Conservation (phyloP, 2,329 filamentous ascomycete genomes). For the Cylindrodendrum hubeiense region DNA sequence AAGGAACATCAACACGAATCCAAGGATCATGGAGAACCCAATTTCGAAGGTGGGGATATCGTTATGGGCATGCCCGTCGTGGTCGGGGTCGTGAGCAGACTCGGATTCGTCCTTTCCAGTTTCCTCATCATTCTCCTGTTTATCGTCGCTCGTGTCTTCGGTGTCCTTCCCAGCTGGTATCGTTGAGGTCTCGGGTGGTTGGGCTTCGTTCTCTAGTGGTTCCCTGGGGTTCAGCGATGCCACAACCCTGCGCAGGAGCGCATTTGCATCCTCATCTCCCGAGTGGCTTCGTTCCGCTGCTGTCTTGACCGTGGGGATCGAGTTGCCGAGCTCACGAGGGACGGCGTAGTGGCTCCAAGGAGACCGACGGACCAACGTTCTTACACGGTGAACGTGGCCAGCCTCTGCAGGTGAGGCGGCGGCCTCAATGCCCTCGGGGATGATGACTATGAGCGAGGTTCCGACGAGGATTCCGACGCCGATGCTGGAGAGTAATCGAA, state of each 20-base stretch:
- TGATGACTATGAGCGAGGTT: constrained; percentile 95
- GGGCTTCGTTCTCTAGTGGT: constrained; percentile 29
- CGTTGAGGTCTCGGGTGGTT: constrained; percentile 27
- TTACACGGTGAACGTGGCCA: constrained; percentile 52
- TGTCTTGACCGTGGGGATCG: constrained; percentile 36
- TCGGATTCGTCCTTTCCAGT: constrained; percentile 44
- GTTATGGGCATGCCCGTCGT: constrained; percentile 48
- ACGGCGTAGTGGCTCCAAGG: constrained; percentile 46
- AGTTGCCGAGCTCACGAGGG: constrained; percentile 40
- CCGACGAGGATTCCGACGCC: constrained; percentile 95
- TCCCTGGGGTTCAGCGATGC: constrained; percentile 18
- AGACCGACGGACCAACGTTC: constrained; percentile 48
- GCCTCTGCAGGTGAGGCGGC: constrained; percentile 72
- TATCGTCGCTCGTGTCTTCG: constrained; percentile 17
- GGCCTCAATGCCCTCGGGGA: constrained; percentile 95
- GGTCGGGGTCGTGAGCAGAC: constrained; percentile 46
- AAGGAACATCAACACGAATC: constrained; percentile 97
- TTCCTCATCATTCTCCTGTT: constrained; percentile 24
- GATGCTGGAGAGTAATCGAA: constrained; percentile 90
- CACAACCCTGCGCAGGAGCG: constrained; percentile 33
- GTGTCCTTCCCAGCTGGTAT: constrained; percentile 27
- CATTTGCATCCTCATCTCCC: constrained; percentile 26
- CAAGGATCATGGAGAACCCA: constrained; percentile 85
- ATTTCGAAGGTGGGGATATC: constrained; percentile 80
- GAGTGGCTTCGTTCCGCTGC: constrained; percentile 13